Evolutionary conservation across 345 rosid species (phyloP).

Genomic region (Aquilaria malaccensis): DNA sequence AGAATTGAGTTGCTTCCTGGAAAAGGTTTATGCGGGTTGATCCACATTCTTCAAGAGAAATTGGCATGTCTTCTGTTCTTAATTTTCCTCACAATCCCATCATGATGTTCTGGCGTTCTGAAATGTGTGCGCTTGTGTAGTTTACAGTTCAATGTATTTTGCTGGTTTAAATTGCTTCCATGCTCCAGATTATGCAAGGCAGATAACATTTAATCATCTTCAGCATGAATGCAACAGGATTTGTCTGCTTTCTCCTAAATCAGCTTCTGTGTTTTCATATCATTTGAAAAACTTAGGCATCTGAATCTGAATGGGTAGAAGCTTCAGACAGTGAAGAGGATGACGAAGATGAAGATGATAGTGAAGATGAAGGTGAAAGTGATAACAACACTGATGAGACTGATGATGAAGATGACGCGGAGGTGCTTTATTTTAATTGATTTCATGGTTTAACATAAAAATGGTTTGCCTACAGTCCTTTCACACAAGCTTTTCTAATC

Average conservation of each 20-base stretch:
- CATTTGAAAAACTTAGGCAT: conserved; percentile 38
- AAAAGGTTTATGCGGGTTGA: too few relatives aligned
- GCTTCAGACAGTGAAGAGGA: conserved; percentile 83
- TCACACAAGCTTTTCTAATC: not conserved
- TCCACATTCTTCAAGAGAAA: too few relatives aligned
- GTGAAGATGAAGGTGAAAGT: conserved; percentile 46
- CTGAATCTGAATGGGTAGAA: conserved; percentile 91
- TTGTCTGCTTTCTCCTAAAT: conserved; percentile 5
- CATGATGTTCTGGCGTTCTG: not conserved
- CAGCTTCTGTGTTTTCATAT: conserved; percentile 8
- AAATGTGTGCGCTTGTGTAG: too few relatives aligned
- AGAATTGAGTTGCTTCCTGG: too few relatives aligned
- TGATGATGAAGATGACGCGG: conserved; percentile 45
- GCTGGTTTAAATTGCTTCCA: not conserved
- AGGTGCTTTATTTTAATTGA: conserved; percentile 22
- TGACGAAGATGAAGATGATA: conserved; percentile 43
- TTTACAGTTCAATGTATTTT: not conserved
- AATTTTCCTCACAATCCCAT: not conserved
- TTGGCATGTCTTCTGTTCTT: too few relatives aligned
- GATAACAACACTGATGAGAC: conserved; percentile 44
- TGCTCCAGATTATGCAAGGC: not conserved
- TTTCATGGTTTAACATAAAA: conserved; percentile 12
- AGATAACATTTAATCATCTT: conserved; percentile 3
- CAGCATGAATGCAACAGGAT: conserved; percentile 2
- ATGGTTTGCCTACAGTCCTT: not conserved